A percentile compares a stretch with the other conserved stretches of the same genome.
Conservation (phyloP, 495 filamentous ascomycete species). For the Xylaria longipes region DNA sequence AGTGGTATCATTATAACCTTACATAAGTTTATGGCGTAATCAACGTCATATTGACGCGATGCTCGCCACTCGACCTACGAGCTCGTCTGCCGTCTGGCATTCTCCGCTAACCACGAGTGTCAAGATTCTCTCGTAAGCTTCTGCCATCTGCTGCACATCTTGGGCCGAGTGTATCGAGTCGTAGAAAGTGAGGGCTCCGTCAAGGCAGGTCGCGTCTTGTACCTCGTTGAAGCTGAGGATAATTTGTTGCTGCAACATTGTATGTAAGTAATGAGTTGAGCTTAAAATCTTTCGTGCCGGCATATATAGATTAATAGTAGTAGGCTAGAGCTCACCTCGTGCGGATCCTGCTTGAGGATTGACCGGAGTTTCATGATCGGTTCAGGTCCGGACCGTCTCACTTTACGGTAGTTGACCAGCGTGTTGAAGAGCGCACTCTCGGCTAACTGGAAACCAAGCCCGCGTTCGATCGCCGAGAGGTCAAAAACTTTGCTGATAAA, state of each 20-base stretch:
- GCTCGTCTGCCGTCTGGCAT: not conserved
- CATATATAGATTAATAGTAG: not conserved
- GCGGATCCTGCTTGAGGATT: conserved; percentile 14
- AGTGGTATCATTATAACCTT: not conserved
- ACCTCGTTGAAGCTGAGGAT: conserved; percentile 16
- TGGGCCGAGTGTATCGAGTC: not conserved
- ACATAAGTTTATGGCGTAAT: no score
- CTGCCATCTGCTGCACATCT: conserved; percentile 10
- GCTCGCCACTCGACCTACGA: not conserved
- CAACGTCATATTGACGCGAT: not conserved
- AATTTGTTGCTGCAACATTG: conserved; percentile 5
- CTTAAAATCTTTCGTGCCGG: not conserved
- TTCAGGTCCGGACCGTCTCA: conserved; percentile 3
- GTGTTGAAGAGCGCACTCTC: conserved; percentile 13
- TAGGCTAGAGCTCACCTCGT: conserved; percentile 4
- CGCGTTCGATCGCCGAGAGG: conserved; percentile 1
- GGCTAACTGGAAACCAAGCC: not conserved
- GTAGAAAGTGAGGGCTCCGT: conserved; percentile 14
- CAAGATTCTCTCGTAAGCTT: not conserved
- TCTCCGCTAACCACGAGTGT: conserved; percentile 7
- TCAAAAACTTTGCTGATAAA: conserved; percentile 13
- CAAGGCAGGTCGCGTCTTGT: not conserved
- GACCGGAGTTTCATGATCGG: conserved; percentile 17
- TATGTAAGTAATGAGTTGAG: not conserved
- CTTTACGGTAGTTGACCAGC: conserved; percentile 13